Conservation (phyloP, 768 basidiomycete genomes). For the Termitomyces sp. region DNA sequence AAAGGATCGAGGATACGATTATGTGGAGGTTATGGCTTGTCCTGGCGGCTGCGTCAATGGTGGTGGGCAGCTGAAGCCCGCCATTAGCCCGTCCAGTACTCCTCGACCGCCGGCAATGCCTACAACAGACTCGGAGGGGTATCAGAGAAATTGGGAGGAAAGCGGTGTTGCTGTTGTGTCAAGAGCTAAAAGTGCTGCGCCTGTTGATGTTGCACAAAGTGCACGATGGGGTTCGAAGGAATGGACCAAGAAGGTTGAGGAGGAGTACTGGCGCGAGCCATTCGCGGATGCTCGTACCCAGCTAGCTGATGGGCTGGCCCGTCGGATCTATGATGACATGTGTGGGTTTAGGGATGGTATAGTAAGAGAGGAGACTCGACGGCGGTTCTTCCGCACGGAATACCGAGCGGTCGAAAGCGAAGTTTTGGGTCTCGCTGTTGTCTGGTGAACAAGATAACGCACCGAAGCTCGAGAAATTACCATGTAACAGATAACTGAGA, state of each 20-base stretch:
- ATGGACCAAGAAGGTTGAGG: slow-evolving; percentile 80
- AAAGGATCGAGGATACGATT: slow-evolving; percentile 63
- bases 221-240: slow-evolving; percentile 79
- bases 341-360: slow-evolving; percentile 28
- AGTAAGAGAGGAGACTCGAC: slow-evolving; percentile 36
- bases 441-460: slow-evolving; percentile 43
- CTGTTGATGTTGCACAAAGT: slow-evolving; percentile 26
- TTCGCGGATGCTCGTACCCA: background rate
- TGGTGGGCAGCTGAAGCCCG: slow-evolving; percentile 75
- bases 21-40: slow-evolving; percentile 98
- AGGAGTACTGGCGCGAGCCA: slow-evolving; percentile 65
- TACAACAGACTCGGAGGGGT: slow-evolving; percentile 59
- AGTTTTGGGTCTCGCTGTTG: slow-evolving; percentile 69
- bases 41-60: slow-evolving; percentile 97
- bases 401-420: slow-evolving; percentile 87
- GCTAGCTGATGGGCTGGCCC: slow-evolving; percentile 32
- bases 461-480: background rate
- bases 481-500: background rate
- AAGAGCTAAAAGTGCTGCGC: background rate
- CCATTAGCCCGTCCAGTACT: background rate
- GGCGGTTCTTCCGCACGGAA: slow-evolving; percentile 62
- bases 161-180: slow-evolving; percentile 38
- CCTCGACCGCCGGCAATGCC: background rate
- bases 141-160: slow-evolving; percentile 55
- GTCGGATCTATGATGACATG: slow-evolving; percentile 25